Base-by-base conservation (phyloP, 163 green algal genomes). In the Scenedesmus sp. region DNA sequence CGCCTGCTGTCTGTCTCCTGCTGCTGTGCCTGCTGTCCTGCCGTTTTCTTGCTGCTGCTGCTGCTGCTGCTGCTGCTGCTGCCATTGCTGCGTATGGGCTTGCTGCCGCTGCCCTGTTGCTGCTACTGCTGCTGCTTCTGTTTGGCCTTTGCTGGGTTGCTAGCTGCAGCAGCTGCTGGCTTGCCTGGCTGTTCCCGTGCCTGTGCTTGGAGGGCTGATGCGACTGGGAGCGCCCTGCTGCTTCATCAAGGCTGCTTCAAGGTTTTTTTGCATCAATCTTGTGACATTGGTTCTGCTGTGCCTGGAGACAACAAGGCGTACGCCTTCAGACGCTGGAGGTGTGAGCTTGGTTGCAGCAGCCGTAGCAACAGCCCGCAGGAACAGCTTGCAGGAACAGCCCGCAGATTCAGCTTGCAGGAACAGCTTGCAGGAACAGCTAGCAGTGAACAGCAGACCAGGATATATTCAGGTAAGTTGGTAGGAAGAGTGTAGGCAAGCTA, bases 1-100 rank as follows among this genome's bases (percentile, higher is more conserved):
- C 46, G 46, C 20, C 43, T 59, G 42, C 79, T 84, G 42, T 56
- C 22, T 33, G 1, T 33, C 37, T 44, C n/a, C 61, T 18, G 43
- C 83, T 88, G 83, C 51, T 82, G 22, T 87, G 51, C 46, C 46
- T 88, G 53, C 56, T 79, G 40, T 10, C n/a, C 56, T 79, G 43
- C 51, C 61, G 6, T 30, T 0, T 81, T 44, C 4, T 65, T 70
- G 40, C 83, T 61, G 33, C 37, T 65, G 40, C 83, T 81, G 59
- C 33, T 33, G 2, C 61, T 68, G 61, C 59, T 82, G 83, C 42
- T 49, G 35, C 15, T 16, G 13, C 15, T 88, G 51, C n/a, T 79
- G 35, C 37, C 51, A n/a, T 56, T 61, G 37, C 53, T 88, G 56
- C 83, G n/a, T n/a, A n/a, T n/a, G n/a, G n/a, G n/a, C n/a, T n/a